phyloP scores from a whole-genome alignment of 2,329 filamentous ascomycete species.

The Colletotrichum spinosum region DNA sequence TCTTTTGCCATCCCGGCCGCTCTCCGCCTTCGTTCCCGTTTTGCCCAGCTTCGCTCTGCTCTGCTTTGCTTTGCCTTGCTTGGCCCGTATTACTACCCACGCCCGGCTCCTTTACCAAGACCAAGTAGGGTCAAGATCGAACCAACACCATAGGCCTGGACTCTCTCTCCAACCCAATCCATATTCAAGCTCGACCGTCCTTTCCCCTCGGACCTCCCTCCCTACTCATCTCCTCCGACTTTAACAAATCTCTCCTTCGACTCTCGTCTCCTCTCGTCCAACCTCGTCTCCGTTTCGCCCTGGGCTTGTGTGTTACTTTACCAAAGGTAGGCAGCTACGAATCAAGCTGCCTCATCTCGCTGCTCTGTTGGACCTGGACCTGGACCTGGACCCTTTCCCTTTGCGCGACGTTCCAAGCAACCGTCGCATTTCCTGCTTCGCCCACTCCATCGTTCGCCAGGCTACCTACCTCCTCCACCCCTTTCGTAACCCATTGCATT shows the following conservation, averaged over 20 bases:
- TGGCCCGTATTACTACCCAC: conserved; percentile 24
- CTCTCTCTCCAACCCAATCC: background rate
- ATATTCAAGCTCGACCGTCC: background rate
- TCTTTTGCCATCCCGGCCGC: too few species aligned
- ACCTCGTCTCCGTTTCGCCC: conserved; percentile 24
- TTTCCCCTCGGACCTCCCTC: conserved; percentile 32
- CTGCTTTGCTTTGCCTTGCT: background rate
- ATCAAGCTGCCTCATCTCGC: conserved; percentile 6
- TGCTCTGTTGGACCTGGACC: conserved; percentile 3
- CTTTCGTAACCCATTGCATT: conserved; percentile 7
- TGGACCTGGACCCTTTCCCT: background rate
- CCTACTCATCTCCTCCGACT: conserved; percentile 7
- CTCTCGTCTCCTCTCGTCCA: conserved; percentile 26
- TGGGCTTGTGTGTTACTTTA: conserved; percentile 14
- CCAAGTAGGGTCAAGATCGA: too few species aligned
- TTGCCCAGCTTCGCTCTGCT: too few species aligned
- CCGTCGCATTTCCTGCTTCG: conserved; percentile 2
- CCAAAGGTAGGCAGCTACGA: background rate
- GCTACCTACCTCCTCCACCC: conserved; percentile 4
- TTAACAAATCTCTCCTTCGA: conserved; percentile 13
- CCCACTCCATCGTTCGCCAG: conserved; percentile 17
- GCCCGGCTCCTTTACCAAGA: too few species aligned
- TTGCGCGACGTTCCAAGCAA: conserved; percentile 32
- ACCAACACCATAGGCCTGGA: background rate
- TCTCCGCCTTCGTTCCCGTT: too few species aligned